Conservation (phyloP, 495 filamentous ascomycete species). For the Lentithecium fluviatile region DNA sequence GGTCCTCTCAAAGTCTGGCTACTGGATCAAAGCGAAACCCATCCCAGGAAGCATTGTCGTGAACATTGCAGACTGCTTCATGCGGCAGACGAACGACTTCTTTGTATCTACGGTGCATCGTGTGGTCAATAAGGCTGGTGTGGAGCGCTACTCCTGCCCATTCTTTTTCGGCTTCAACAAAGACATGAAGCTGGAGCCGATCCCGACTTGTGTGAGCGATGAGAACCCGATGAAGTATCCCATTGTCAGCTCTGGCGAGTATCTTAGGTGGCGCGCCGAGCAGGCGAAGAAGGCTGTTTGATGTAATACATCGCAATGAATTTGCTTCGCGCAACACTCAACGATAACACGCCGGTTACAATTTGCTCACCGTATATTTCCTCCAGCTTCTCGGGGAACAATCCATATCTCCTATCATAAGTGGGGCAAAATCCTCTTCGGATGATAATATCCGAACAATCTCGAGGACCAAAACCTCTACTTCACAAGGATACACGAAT, state of each 20-base stretch:
- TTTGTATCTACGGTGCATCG: conserved; percentile 33
- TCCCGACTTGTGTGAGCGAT: conserved; percentile 23
- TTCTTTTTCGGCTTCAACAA: conserved; percentile 35
- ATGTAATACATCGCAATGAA: too few species aligned
- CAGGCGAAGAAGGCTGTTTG: conserved; percentile 4
- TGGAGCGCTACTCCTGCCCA: conserved; percentile 27
- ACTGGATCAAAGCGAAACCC: conserved; percentile 15
- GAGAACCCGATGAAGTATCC: conserved; percentile 30
- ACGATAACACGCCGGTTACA: too few species aligned
- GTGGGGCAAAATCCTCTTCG: too few species aligned
- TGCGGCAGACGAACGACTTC: conserved; percentile 28
- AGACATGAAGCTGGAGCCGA: conserved; percentile 10
- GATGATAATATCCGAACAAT: too few species aligned
- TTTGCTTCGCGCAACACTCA: too few species aligned
- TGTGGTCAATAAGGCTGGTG: conserved; percentile 23
- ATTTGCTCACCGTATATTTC: too few species aligned
- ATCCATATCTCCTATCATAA: too few species aligned
- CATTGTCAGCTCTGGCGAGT: conserved; percentile 19
- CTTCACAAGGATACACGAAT: too few species aligned
- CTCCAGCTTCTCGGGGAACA: too few species aligned
- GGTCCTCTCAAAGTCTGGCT: neutral
- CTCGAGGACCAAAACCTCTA: too few species aligned
- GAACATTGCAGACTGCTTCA: conserved; percentile 13
- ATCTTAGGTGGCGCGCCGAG: conserved; percentile 12
- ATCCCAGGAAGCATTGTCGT: conserved; percentile 12